Evolutionary conservation across 2,329 filamentous ascomycete genomes (phyloP), one percentile per base, ranked within the genome.

Genomic region (Penicillium sclerotigenum): DNA sequence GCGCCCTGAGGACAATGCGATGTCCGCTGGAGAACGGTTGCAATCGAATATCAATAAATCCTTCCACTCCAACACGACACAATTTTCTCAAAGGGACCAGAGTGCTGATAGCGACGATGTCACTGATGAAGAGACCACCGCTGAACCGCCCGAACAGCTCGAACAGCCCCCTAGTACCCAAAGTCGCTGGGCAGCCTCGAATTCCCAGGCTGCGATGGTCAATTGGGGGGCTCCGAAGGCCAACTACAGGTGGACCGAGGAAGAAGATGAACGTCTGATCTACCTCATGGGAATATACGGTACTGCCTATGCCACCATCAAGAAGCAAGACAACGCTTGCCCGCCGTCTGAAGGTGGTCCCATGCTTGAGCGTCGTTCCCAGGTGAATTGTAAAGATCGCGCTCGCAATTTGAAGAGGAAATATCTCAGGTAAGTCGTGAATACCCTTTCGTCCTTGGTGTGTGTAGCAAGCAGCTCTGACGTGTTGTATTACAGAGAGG

Each of bases 361-460:
- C 3, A 47, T 69, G 40, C 64, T 82, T 18, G 54, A 52, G 4
- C 58, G 62, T 2, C 74, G 83, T 2, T 73, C 68, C 6, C 80
- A 85, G 57, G 80, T 83, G 3, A 79, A 82, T 42, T 58, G 85
- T 8, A 83, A 82, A 61, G 80, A 83, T 59, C 79, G 78, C 57
- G 82, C 81, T 4, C 74, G 83, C 48, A 83, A 83, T 57, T 68
- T 85, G 55, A 82, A 81, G 64, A 70, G 76, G 38, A 70, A 69
- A 8, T 76, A 65, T 49, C 51, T 80, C 3, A 75, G 75, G 77
- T 56, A 51, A 34, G 59, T 10, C 7, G 22, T 33, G 42, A 24
- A 24, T 14, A n/a, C 40, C 14, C 4, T 29, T 48, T 45, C 16
- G 11, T 22, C 13, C 3, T 22, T 16, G 1, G 13, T 36, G 2